Evolutionary conservation across 140 eudicot genomes (phyloP).

Genomic region (Anethum foeniculum): DNA sequence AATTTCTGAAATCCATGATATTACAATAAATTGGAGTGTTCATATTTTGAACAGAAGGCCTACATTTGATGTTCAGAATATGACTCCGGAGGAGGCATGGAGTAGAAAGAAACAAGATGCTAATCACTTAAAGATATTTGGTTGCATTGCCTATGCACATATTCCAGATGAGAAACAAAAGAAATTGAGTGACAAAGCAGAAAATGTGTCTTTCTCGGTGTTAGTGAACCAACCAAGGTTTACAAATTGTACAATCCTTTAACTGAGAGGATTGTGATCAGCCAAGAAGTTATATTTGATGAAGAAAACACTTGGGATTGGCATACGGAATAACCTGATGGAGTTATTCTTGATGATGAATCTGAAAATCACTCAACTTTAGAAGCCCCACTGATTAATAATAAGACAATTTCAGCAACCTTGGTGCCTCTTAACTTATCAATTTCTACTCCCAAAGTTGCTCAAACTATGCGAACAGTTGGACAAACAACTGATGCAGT

Average conservation of each 20-base stretch:
- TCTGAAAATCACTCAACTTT: not conserved
- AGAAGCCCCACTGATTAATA: not conserved
- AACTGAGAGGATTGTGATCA: not conserved
- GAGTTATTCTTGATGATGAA: not conserved
- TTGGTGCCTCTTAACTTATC: not conserved
- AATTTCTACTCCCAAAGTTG: not conserved
- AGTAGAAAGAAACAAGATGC: not conserved
- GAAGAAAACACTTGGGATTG: not conserved
- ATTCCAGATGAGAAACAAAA: not conserved
- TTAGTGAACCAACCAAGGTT: not conserved
- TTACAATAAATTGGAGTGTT: not conserved
- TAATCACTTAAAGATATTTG: not conserved
- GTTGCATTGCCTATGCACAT: not conserved
- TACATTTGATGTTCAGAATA: not conserved
- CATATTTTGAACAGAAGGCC: not conserved
- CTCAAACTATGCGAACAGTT: too few species aligned
- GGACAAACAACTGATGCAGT: too few species aligned
- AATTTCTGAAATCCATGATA: too few species aligned
- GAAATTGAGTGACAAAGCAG: not conserved
- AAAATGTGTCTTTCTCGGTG: not conserved
- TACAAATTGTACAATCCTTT: not conserved
- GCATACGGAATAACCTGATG: not conserved
- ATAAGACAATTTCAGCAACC: not conserved
- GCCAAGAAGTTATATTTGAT: not conserved
- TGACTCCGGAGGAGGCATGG: not conserved